Conservation (phyloP, 2,329 filamentous ascomycete species). For the Fusarium phyllophilum region DNA sequence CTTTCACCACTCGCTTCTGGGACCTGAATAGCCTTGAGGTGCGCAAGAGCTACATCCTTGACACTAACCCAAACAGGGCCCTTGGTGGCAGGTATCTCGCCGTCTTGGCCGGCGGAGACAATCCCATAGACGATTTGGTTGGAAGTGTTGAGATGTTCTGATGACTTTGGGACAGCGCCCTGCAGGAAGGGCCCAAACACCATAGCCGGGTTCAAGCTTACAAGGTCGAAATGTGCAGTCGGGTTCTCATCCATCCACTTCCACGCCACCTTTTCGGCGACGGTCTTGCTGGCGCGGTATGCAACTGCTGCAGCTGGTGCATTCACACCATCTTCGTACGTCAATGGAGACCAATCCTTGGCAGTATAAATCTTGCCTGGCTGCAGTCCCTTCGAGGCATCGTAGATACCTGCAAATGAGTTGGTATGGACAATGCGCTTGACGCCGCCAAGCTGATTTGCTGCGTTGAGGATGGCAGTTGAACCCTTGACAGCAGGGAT, state of each 20-base stretch:
- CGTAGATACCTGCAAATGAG: constrained; percentile 12
- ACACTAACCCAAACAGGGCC: constrained; percentile 12
- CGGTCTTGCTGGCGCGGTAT: neutral
- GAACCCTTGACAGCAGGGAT: constrained; percentile 5
- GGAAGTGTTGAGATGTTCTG: constrained; percentile 9
- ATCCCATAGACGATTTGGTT: constrained; percentile 1
- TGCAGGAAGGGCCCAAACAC: constrained; percentile 2
- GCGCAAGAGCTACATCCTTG: neutral
- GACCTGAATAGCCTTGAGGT: neutral
- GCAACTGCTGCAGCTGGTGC: constrained; percentile 4
- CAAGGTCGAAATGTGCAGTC: neutral
- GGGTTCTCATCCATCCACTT: constrained; percentile 5
- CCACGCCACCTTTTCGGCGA: constrained; percentile 11
- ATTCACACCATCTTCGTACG: neutral
- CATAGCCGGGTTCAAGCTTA: constrained; percentile 8
- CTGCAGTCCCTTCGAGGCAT: constrained; percentile 1
- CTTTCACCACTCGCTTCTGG: constrained; percentile 1
- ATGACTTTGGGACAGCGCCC: neutral
- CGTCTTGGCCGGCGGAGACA: neutral
- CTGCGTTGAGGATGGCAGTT: constrained; percentile 3
- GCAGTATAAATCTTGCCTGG: constrained; percentile 1
- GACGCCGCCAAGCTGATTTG: neutral
- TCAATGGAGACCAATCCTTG: constrained; percentile 5
- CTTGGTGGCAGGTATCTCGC: neutral
- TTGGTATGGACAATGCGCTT: constrained; percentile 10